These are phyloP conservation scores for Fraxinus baroniana DNA, from an alignment of 305 asterid genomes.

Conservation along the genomic window DNA sequence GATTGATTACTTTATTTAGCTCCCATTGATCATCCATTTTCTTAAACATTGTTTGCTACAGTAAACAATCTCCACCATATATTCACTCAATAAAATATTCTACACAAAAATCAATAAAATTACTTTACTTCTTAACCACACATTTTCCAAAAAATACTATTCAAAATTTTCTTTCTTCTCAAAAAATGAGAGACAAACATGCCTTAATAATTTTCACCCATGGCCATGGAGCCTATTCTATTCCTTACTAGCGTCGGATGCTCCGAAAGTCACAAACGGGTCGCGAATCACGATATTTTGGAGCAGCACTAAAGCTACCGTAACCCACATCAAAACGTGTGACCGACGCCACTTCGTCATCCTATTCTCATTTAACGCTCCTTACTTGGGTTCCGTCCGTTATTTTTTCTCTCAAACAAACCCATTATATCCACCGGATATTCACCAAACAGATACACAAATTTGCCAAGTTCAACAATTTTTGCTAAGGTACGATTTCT, in stretches of 20 bases:
- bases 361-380: slow-evolving; percentile 36
- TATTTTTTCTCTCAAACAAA: background rate
- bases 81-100: no score
- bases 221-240: no score
- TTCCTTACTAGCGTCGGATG: background rate
- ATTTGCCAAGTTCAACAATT: slow-evolving; percentile 22
- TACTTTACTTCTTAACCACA: no score
- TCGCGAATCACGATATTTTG: background rate
- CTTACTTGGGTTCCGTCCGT: background rate
- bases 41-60: no score
- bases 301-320: slow-evolving; percentile 29
- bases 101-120: no score
- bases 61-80: no score
- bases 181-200: no score
- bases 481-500: slow-evolving; percentile 29
- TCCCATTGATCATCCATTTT: no score
- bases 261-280: background rate
- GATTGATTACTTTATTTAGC: no score
- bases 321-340: slow-evolving; percentile 24
- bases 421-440: background rate
- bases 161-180: no score
- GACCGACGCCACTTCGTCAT: slow-evolving; percentile 46
- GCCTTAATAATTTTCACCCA: no score
- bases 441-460: slow-evolving; percentile 20
- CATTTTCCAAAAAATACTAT: no score